These are phyloP conservation scores for Cutaneotrichosporon sp. DNA, from an alignment of 1,284 basidiomycete genomes.

Conservation along the genomic window DNA sequence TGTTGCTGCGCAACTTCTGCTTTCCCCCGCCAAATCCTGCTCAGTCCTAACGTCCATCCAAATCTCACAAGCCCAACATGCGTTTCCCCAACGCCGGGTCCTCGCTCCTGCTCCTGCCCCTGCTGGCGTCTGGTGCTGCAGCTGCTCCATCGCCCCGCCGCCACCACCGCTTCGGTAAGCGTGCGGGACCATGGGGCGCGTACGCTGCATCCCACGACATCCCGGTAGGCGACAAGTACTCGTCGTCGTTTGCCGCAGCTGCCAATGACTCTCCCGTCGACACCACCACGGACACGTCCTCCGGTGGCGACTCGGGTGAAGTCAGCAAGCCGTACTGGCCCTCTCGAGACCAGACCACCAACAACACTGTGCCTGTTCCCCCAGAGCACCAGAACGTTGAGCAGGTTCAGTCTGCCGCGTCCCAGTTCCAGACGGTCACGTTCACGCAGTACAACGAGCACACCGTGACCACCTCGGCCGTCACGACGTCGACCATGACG, in stretches of 20 bases:
- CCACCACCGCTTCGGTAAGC: slow-evolving; percentile 15
- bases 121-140: slow-evolving; percentile 27
- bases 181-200: slow-evolving; percentile 15
- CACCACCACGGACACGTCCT: not conserved
- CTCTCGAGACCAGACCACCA: slow-evolving; percentile 14
- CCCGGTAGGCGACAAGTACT: too few species aligned
- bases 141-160: slow-evolving; percentile 28
- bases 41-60: not conserved
- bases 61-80: slow-evolving; percentile 8
- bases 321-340: slow-evolving; percentile 7
- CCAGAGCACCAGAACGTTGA: slow-evolving; percentile 27
- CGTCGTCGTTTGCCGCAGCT: not conserved
- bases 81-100: slow-evolving; percentile 19
- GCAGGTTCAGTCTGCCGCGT: slow-evolving; percentile 27
- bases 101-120: slow-evolving; percentile 30
- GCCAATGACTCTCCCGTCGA: not conserved
- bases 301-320: too few species aligned
- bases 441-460: slow-evolving; percentile 34
- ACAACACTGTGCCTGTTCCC: slow-evolving; percentile 29
- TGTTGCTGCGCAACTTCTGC: slow-evolving; percentile 9
- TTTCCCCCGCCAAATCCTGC: slow-evolving; percentile 14
- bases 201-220: slow-evolving; percentile 12
- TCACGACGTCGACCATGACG: slow-evolving; percentile 10
- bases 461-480: slow-evolving; percentile 6
- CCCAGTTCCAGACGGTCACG: slow-evolving; percentile 30